These are phyloP conservation scores for Arthrobotrys megalospora DNA, from an alignment of 2,329 filamentous ascomycete genomes.

Conservation along the genomic window DNA sequence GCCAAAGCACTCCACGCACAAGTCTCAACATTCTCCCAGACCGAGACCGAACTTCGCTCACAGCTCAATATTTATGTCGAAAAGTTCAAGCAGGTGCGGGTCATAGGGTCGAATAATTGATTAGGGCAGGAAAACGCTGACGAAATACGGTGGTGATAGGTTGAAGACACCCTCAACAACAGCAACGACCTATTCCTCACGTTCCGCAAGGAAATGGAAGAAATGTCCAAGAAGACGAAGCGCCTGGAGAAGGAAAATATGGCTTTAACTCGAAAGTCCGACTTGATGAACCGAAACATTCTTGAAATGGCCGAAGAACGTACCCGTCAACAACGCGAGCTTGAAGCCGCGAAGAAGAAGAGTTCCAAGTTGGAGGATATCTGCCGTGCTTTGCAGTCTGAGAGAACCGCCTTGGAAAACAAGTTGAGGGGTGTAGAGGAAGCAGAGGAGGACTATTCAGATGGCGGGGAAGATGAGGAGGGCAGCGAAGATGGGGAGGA, in stretches of 20 bases:
- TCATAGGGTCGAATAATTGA: slow-evolving; percentile 49
- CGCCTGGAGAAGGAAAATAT: slow-evolving; percentile 97
- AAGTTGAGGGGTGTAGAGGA: slow-evolving; percentile 74
- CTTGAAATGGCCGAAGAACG: slow-evolving; percentile 97
- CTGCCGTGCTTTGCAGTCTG: slow-evolving; percentile 95
- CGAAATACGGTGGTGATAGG: slow-evolving; percentile 72
- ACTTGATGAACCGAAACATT: slow-evolving; percentile 93
- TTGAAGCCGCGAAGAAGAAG: slow-evolving; percentile 85
- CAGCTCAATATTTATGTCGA: slow-evolving; percentile 99
- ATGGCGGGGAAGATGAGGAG: slow-evolving; percentile 72
- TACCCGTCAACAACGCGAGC: slow-evolving; percentile 79
- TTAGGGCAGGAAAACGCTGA: background rate
- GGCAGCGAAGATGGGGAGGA: slow-evolving; percentile 73
- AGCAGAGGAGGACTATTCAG: slow-evolving; percentile 71
- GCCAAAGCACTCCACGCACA: slow-evolving; percentile 89
- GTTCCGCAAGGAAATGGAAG: slow-evolving; percentile 98
- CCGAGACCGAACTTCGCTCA: slow-evolving; percentile 90
- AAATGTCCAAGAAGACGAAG: slow-evolving; percentile 99
- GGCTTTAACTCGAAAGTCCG: slow-evolving; percentile 89
- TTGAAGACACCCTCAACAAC: slow-evolving; percentile 98
- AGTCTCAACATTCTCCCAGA: slow-evolving; percentile 95
- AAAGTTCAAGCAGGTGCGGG: slow-evolving; percentile 96
- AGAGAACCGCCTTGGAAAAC: slow-evolving; percentile 83
- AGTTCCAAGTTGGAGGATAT: slow-evolving; percentile 93
- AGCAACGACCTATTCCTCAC: slow-evolving; percentile 97